phyloP scores from a whole-genome alignment of 1,139 yeast species.

The Yamadazyma aaseri region DNA sequence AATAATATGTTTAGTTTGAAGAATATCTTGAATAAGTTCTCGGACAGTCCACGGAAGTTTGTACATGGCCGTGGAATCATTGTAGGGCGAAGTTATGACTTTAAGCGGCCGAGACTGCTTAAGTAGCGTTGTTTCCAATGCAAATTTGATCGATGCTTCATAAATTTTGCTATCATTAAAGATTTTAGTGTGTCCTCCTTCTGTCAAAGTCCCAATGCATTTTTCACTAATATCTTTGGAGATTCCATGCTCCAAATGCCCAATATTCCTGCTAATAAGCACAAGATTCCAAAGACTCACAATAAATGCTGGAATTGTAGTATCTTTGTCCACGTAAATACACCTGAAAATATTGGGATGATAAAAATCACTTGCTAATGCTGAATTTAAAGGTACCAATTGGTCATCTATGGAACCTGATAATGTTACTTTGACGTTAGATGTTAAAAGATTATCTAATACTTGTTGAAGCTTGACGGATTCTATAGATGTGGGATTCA shows the following conservation, averaged over 20 bases:
- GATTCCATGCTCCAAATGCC: slow-evolving; percentile 34
- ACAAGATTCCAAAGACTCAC: slow-evolving; percentile 31
- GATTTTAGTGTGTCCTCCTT: slow-evolving; percentile 33
- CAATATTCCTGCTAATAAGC: slow-evolving; percentile 38
- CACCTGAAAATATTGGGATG: slow-evolving; percentile 58
- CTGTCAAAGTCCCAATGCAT: slow-evolving; percentile 23
- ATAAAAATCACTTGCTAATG: slow-evolving; percentile 40
- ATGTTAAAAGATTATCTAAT: slow-evolving; percentile 25
- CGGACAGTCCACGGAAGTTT: slow-evolving; percentile 42
- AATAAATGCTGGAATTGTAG: slow-evolving; percentile 31
- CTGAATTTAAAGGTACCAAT: slow-evolving; percentile 65
- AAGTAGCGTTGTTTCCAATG: slow-evolving; percentile 39
- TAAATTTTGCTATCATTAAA: slow-evolving; percentile 27
- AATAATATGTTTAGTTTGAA: slow-evolving; percentile 38
- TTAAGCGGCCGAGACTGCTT: slow-evolving; percentile 15
- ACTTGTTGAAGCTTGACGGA: slow-evolving; percentile 31
- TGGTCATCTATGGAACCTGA: slow-evolving; percentile 64
- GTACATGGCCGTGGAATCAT: slow-evolving; percentile 16
- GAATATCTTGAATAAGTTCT: slow-evolving; percentile 35
- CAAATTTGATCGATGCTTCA: slow-evolving; percentile 28
- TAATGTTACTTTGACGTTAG: slow-evolving; percentile 50
- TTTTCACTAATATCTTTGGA: slow-evolving; percentile 32
- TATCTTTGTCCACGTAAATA: slow-evolving; percentile 26
- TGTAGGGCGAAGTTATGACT: slow-evolving; percentile 10
- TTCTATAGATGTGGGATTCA: slow-evolving; percentile 33